Percentiles rank a stretch among this genome's conserved stretches.
phyloP scores from a whole-genome alignment of 345 rosid species.

The Pistacia vera region DNA sequence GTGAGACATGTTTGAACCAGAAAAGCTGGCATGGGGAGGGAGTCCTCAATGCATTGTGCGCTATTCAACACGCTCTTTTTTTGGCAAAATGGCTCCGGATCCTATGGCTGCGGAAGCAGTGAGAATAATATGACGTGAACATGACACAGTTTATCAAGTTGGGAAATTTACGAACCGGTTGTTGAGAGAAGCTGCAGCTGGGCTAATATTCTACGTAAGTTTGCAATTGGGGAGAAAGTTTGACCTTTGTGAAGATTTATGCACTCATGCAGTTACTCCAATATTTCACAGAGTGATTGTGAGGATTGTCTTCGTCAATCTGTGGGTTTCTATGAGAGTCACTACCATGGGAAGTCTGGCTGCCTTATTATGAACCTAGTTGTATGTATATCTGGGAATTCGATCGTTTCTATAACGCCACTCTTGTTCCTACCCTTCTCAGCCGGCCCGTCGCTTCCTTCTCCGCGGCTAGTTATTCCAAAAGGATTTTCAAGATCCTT shows the following conservation, averaged over 20 bases:
- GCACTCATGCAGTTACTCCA: constrained; percentile 50
- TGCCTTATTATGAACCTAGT: background rate
- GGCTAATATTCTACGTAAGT: constrained; percentile 30
- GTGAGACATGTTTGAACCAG: constrained; percentile 34
- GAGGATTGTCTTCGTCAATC: constrained; percentile 27
- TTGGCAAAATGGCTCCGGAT: background rate
- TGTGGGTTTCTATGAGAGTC: constrained; percentile 13
- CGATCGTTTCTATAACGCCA: too few species aligned
- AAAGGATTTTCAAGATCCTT: too few species aligned
- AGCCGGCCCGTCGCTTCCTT: too few species aligned
- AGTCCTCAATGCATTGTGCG: constrained; percentile 33
- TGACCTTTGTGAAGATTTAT: constrained; percentile 26
- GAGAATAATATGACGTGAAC: constrained; percentile 6
- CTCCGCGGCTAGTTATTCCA: too few species aligned
- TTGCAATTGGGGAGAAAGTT: constrained; percentile 31
- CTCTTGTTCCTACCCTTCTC: too few species aligned
- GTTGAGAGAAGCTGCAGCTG: constrained; percentile 20
- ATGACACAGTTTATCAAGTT: constrained; percentile 26
- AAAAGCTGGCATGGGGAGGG: constrained; percentile 35
- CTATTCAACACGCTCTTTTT: constrained; percentile 35
- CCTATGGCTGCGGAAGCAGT: background rate
- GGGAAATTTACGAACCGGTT: constrained; percentile 30
- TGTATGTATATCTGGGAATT: too few species aligned
- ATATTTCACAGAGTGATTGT: constrained; percentile 40
- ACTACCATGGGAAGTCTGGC: constrained; percentile 18